Percentiles rank a stretch among this genome's conserved stretches.
These are phyloP conservation scores for Wallacemonas sp. DNA, from an alignment of 208 protist genomes.

Conservation along the genomic window DNA sequence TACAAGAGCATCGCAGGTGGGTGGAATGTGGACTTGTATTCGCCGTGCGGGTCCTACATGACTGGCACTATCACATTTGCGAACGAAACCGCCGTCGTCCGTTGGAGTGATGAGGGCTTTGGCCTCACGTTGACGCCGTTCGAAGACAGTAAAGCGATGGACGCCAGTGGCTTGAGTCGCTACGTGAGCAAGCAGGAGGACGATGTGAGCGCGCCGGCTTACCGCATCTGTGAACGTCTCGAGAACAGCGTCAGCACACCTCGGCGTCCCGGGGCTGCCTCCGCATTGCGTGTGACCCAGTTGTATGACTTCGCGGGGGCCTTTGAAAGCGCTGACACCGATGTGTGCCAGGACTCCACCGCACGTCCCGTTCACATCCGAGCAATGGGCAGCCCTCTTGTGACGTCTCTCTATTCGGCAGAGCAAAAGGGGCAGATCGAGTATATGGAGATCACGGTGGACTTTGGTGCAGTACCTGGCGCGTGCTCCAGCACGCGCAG, in stretches of 20 bases:
- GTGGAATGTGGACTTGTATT: conserved; percentile 61
- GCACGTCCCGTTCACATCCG: conserved; percentile 44
- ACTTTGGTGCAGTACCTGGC: not conserved
- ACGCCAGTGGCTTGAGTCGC: conserved; percentile 27
- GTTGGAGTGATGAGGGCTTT: conserved; percentile 29
- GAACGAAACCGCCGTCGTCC: conserved; percentile 33
- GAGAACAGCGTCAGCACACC: conserved; percentile 51
- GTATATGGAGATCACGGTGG: conserved; percentile 18
- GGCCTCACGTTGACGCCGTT: conserved; percentile 16
- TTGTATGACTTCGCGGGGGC: conserved; percentile 45
- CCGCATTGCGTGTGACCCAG: conserved; percentile 42
- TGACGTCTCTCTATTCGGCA: not conserved
- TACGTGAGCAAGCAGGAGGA: conserved; percentile 28
- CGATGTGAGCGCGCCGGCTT: conserved; percentile 19
- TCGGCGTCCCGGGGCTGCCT: conserved; percentile 31
- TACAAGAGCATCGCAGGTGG: conserved; percentile 50
- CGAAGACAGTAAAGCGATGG: conserved; percentile 22
- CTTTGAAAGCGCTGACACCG: conserved; percentile 13
- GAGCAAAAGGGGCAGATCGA: conserved; percentile 11
- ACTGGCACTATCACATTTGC: conserved; percentile 38
- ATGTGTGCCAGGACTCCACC: conserved; percentile 25
- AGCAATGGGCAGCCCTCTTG: conserved; percentile 34
- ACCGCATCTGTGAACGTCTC: conserved; percentile 45
- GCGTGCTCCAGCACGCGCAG: not conserved
- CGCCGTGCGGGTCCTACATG: conserved; percentile 33